These are phyloP conservation scores for Cutaneotrichosporon spelunceum DNA, from an alignment of 1,284 basidiomycete genomes.

Conservation along the genomic window DNA sequence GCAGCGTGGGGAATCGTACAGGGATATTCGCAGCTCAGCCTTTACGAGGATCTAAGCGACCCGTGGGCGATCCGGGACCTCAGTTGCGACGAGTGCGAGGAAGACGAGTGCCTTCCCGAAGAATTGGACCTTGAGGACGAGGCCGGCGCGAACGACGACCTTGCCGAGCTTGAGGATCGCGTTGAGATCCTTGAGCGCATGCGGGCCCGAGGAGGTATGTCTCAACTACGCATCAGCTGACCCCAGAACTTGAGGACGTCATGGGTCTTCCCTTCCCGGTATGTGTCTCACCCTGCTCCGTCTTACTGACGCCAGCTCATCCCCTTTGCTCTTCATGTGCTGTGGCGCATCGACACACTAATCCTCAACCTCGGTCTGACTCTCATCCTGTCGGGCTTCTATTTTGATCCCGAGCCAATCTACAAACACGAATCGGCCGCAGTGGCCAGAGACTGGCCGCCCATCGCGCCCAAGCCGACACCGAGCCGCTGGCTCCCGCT, in stretches of 20 bases:
- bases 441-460: constrained; percentile 13
- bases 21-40: constrained; percentile 48
- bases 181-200: constrained; percentile 48
- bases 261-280: constrained; percentile 49
- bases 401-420: constrained; percentile 47
- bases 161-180: constrained; percentile 44
- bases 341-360: constrained; percentile 51
- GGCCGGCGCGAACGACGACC: constrained; percentile 27
- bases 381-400: constrained; percentile 49
- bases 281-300: constrained; percentile 10
- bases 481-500: constrained; percentile 32
- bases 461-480: constrained; percentile 26
- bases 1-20: constrained; percentile 48
- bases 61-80: constrained; percentile 15
- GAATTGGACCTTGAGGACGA: constrained; percentile 23
- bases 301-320: constrained; percentile 38
- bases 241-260: constrained; percentile 45
- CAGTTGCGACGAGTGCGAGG: constrained; percentile 14
- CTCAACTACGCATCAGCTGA: constrained; percentile 27
- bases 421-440: constrained; percentile 32
- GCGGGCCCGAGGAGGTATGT: constrained; percentile 43
- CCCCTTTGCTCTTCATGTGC: constrained; percentile 46
- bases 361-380: constrained; percentile 52
- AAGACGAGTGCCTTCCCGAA: constrained; percentile 21
- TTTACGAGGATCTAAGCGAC: constrained; percentile 43